phyloP scores from a whole-genome alignment of 371 early-diverging fungal genomes.

The Haplosporangium sp. region DNA sequence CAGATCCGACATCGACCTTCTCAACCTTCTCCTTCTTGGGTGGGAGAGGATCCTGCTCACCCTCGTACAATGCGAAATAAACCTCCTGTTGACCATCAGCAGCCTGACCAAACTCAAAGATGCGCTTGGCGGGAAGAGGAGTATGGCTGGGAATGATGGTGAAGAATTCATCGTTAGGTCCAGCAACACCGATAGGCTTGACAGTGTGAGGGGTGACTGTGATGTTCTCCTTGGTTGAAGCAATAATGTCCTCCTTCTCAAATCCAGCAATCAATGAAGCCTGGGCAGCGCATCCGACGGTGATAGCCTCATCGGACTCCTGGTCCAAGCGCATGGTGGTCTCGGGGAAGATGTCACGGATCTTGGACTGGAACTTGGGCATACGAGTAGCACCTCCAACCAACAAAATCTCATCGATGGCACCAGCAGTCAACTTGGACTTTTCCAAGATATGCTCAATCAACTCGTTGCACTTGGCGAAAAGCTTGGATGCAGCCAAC shows the following conservation, averaged over 20 bases:
- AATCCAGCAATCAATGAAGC: conserved; percentile 76
- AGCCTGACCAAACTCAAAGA: conserved; percentile 77
- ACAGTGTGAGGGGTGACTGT: conserved; percentile 76
- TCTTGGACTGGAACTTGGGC: conserved; percentile 92
- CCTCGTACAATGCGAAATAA: conserved; percentile 88
- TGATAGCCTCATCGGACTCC: conserved; percentile 97
- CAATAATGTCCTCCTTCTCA: conserved; percentile 66
- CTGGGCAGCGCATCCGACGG: conserved; percentile 99
- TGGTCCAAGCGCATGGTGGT: conserved; percentile 81
- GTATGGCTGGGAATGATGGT: conserved; percentile 85
- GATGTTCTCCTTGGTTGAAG: conserved; percentile 69
- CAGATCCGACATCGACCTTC: conserved; percentile 55
- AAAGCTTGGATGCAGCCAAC: conserved; percentile 84
- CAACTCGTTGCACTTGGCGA: conserved; percentile 78
- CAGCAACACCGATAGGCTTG: conserved; percentile 84
- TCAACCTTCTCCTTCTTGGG: conserved; percentile 70
- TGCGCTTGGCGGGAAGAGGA: conserved; percentile 86
- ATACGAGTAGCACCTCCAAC: conserved; percentile 99
- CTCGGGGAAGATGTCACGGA: conserved; percentile 87
- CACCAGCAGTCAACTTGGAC: conserved; percentile 52
- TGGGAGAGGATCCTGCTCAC: conserved; percentile 64
- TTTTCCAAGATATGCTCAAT: conserved; percentile 72
- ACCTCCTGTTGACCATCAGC: conserved; percentile 79
- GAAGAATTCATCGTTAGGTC: conserved; percentile 78
- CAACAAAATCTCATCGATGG: conserved; percentile 90